Conservation (phyloP, 345 rosid species). For the Pistacia atlantica region DNA sequence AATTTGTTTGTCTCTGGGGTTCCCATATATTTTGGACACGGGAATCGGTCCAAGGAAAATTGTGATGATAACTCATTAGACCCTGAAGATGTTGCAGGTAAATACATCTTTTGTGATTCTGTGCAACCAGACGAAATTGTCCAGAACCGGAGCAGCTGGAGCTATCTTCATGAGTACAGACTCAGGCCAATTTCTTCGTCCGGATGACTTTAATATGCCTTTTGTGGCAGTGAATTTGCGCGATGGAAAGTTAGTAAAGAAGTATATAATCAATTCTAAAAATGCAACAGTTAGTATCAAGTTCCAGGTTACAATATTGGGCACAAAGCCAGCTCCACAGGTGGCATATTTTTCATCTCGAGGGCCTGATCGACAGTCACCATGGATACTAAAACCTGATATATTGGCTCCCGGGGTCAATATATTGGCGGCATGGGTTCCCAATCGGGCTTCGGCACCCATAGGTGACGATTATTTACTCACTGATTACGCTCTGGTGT, state of each 20-base stretch:
- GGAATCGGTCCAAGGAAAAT: constrained; percentile 44
- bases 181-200: constrained; percentile 11
- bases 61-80: constrained; percentile 31
- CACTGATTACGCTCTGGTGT: constrained; percentile 35
- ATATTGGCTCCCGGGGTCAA: constrained; percentile 49
- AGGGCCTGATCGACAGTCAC: constrained; percentile 45
- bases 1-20: constrained; percentile 31
- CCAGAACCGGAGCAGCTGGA: constrained; percentile 35
- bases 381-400: constrained; percentile 53
- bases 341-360: constrained; percentile 44
- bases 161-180: constrained; percentile 35
- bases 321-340: constrained; percentile 42
- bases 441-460: constrained; percentile 28
- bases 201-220: constrained; percentile 30
- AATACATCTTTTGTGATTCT: constrained; percentile 42
- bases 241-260: constrained; percentile 32
- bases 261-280: constrained; percentile 20
- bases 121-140: constrained; percentile 17
- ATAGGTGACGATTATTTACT: constrained; percentile 36
- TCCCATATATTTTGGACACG: constrained; percentile 42
- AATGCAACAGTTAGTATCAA: constrained; percentile 30
- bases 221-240: constrained; percentile 22
- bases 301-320: constrained; percentile 33
- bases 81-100: constrained; percentile 37
- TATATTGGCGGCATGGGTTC: constrained; percentile 50